A percentile compares a stretch with the other conserved stretches of the same genome.
phyloP scores from a whole-genome alignment of 306 rosid species.

The Pterocarpus macrocarpus region DNA sequence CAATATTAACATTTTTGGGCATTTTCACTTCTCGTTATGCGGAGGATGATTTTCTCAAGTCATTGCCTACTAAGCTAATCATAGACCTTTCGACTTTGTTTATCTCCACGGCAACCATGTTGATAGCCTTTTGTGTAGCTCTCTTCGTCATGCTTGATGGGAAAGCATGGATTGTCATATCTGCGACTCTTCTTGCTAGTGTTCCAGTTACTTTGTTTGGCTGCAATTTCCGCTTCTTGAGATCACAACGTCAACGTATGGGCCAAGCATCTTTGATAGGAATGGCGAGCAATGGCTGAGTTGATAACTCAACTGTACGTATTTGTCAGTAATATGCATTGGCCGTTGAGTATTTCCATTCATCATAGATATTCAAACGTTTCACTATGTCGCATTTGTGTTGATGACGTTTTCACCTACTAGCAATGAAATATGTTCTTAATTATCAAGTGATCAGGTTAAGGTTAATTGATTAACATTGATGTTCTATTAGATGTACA shows the following conservation, averaged over 20 bases:
- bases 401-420: not conserved
- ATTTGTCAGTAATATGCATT: too few species aligned
- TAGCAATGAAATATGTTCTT: too few species aligned
- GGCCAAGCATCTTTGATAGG: not conserved
- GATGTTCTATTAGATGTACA: too few species aligned
- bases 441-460: too few species aligned
- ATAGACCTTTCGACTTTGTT: not conserved
- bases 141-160: not conserved
- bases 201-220: not conserved
- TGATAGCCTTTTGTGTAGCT: not conserved
- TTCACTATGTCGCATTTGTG: too few species aligned
- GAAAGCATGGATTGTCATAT: not conserved
- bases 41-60: not conserved
- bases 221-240: slow-evolving; percentile 14
- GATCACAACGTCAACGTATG: not conserved
- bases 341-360: too few species aligned
- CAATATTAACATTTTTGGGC: not conserved
- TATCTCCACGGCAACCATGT: not conserved
- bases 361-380: too few species aligned
- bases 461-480: too few species aligned
- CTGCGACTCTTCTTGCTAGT: not conserved
- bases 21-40: too few species aligned
- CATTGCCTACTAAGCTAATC: not conserved
- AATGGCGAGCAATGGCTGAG: not conserved
- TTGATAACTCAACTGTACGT: too few species aligned